Evolutionary conservation across 805 yeast species (phyloP).

Genomic region (Metschnikowia santaceciliae): DNA sequence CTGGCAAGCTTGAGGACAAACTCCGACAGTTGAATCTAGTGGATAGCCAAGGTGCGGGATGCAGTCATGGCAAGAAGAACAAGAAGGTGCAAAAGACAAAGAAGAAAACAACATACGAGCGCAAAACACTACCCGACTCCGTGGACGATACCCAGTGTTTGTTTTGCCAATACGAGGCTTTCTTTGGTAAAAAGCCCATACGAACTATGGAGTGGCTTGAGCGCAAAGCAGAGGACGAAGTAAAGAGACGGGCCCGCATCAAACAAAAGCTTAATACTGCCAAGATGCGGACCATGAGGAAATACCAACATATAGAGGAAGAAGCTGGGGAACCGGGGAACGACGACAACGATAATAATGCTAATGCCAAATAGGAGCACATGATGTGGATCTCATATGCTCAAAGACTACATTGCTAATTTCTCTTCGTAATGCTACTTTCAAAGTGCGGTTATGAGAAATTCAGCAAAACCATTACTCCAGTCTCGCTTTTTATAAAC

Average conservation of each 20-base stretch:
- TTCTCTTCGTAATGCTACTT: not conserved
- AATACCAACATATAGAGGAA: not conserved
- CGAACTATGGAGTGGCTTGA: conserved; percentile 52
- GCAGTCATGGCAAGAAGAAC: conserved; percentile 11
- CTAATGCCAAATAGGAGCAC: not conserved
- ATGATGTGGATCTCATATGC: not conserved
- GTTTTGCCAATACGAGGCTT: conserved; percentile 50
- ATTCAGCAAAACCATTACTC: not conserved
- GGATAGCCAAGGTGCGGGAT: conserved; percentile 8
- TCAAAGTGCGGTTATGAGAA: not conserved
- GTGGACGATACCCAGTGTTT: conserved; percentile 28
- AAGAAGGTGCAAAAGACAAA: conserved; percentile 10
- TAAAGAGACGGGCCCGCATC: conserved; percentile 27
- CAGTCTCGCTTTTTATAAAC: too few relatives aligned
- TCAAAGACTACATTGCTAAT: not conserved
- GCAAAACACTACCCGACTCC: not conserved
- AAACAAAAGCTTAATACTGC: conserved; percentile 36
- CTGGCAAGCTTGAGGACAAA: conserved; percentile 37
- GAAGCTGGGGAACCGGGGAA: not conserved
- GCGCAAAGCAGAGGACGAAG: conserved; percentile 28
- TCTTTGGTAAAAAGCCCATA: conserved; percentile 47
- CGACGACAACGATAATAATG: not conserved
- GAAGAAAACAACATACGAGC: conserved; percentile 8
- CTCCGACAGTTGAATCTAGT: conserved; percentile 29
- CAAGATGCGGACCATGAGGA: conserved; percentile 21